Evolutionary conservation across 768 basidiomycete species (phyloP), one percentile per base, ranked within the genome.

Genomic region (Kwoniella sp.): DNA sequence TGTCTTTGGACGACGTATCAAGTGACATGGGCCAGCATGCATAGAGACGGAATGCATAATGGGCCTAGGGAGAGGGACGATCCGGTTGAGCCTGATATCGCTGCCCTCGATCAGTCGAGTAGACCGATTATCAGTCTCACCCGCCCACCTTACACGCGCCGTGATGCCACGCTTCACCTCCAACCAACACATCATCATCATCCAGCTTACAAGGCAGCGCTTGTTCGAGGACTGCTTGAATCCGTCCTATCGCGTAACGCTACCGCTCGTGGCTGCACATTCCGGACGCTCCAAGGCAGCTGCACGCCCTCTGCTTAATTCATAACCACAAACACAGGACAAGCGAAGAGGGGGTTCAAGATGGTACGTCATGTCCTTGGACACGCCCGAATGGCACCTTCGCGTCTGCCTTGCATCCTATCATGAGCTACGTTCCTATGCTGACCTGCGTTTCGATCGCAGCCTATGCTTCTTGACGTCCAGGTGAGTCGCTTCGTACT

Each of bases 381-480:
- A n/a, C n/a, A n/a, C n/a, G n/a, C n/a, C n/a, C n/a, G n/a, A n/a
- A n/a, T n/a, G n/a, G n/a, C n/a, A n/a, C n/a, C n/a, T n/a, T n/a
- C n/a, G n/a, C n/a, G n/a, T n/a, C n/a, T n/a, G n/a, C n/a, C n/a
- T n/a, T n/a, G n/a, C n/a, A n/a, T n/a, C n/a, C n/a, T n/a, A n/a
- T n/a, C n/a, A n/a, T n/a, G n/a, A n/a, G n/a, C n/a, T n/a, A n/a
- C n/a, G n/a, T n/a, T n/a, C n/a, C n/a, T n/a, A n/a, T n/a, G n/a
- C n/a, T n/a, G n/a, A n/a, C n/a, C n/a, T n/a, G n/a, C n/a, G n/a
- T n/a, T n/a, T n/a, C n/a, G n/a, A n/a, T n/a, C n/a, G n/a, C 48
- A 71, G 69, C 69, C 69, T 40, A 71, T 71, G 69, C 46, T 71
- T 29, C 60, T 71, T 29, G 69, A 71, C 46, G 59, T 71, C 59